A percentile compares a stretch with the other conserved stretches of the same genome.
Conservation (phyloP, 148 eudicot species). For the Fagopyrum esculentum region DNA sequence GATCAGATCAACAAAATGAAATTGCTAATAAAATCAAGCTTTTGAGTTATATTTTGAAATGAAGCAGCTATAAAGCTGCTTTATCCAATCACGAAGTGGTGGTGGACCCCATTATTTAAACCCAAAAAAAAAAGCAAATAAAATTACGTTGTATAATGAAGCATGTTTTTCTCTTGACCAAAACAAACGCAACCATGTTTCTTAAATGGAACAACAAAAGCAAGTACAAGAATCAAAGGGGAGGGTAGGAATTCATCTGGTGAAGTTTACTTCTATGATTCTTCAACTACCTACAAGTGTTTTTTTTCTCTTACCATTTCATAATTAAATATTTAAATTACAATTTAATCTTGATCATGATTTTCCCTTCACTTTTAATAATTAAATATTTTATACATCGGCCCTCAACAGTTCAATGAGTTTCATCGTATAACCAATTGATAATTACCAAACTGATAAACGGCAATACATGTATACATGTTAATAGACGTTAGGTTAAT, state of each 20-base stretch:
- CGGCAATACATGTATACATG: neutral
- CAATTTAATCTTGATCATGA: neutral
- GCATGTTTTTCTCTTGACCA: neutral
- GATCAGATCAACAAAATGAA: neutral
- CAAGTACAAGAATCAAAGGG: neutral
- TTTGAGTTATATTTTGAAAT: neutral
- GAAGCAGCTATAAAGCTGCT: neutral
- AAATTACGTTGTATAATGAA: neutral
- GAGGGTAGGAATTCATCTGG: neutral
- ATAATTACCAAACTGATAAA: no score
- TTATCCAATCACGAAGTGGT: neutral
- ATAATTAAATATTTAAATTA: neutral
- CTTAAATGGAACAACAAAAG: neutral
- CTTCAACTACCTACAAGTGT: neutral
- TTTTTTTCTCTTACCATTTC: neutral
- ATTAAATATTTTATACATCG: neutral
- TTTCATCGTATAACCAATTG: neutral
- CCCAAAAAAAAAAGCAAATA: neutral
- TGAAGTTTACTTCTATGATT: neutral
- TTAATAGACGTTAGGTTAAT: neutral
- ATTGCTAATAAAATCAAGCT: neutral
- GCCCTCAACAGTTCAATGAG: neutral
- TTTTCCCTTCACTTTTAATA: neutral
- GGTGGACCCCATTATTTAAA: neutral
- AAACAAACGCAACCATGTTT: neutral